Base-by-base conservation (phyloP, 129 eudicot genomes). In the Saussurea involucrata region DNA sequence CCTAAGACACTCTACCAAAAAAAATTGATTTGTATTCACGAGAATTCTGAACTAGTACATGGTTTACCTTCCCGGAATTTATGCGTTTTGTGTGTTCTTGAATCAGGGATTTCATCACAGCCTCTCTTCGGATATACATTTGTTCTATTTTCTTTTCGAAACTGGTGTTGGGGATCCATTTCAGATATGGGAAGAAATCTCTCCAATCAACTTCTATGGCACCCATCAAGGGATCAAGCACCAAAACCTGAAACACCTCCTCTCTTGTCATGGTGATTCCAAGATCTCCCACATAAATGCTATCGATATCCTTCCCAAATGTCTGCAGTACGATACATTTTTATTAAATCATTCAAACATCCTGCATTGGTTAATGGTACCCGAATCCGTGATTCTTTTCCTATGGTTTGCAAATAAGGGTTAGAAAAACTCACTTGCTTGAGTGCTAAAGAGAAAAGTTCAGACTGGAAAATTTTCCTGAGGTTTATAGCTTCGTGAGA, bases 141-240 rank as follows among this genome's bases (percentile, higher is more conserved):
- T 80, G 78, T 12, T 73, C n/a, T 0, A 85, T 70, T 69, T 71
- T 88, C 24, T 69, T 24, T 53, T 85, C 89, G 0, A 85, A 76
- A 40, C 8, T 55, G 61, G 18, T 9, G 61, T 83, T 85, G 20
- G 92, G 87, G 32, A 88, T 82, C 92, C 89, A 85, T 3, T 64
- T 80, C 5, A 88, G 80, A 60, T 80, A 88, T 2, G 92, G 92
- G 66, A 85, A 88, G 71, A 88, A 88, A 71, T 88, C 89, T 78
- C 92, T 83, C 92, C 92, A 88, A 68, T 88, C 89, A 10, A 88
- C 87, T 15, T 88, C 87, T 32, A 83, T 83, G 28, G 86, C 86
- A 28, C 86, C 92, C 84, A 79, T 79, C 86, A 88, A 58, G 7
- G 78, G 75, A 66, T 85, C 92, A 18, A 46, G 0, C 21, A 88